Base-by-base conservation (phyloP, 805 yeast species). In the Wickerhamomyces chaumierensis region DNA sequence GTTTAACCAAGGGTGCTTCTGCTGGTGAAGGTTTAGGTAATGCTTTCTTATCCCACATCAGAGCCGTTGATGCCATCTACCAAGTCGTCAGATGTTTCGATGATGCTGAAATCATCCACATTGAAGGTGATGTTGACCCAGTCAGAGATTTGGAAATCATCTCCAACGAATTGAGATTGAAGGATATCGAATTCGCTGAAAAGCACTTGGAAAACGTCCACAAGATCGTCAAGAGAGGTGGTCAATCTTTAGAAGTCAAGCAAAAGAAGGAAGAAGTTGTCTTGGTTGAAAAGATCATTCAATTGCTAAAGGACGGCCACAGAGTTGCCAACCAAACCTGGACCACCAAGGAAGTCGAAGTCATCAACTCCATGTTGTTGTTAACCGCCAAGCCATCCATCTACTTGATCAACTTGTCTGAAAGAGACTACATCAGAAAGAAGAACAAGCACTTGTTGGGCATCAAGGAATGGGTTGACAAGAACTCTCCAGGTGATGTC, bases 21-120 rank as follows among this genome's bases (percentile, higher is more conserved):
- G 81, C 83, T 39, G 97, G 97, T 62, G 96, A 87, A 66, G 98
- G 98, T 60, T 76, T 92, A 49, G 98, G 98, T 58, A 92, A 92
- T 63, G 94, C 95, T 46, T 92, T 92, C 74, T 76, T 92, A 67
- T 81, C 95, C 51, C 88, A 92, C 62, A 92, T 92, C 55, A 78
- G 97, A 65, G 92, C 95, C 36, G 98, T 92, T 41, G 98, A 92
- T 73, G 95, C 96, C 46, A 81, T 92, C 48, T 92, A 83, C 68
- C 97, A 92, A 68, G 95, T 92, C 48, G 97, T 92, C 37, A 81
- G 98, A 66, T 84, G 95, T 65, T 92, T 92, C 56, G 95, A 87
- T 58, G 98, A 92, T 63, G 94, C 96, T 31, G 98, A 92, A 59
- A 92, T 92, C 55, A 87, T 88, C 52, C 98, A 92, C 66, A 83